These are phyloP conservation scores for Crithidia thermophila DNA, from an alignment of 208 protist genomes.

Conservation along the genomic window DNA sequence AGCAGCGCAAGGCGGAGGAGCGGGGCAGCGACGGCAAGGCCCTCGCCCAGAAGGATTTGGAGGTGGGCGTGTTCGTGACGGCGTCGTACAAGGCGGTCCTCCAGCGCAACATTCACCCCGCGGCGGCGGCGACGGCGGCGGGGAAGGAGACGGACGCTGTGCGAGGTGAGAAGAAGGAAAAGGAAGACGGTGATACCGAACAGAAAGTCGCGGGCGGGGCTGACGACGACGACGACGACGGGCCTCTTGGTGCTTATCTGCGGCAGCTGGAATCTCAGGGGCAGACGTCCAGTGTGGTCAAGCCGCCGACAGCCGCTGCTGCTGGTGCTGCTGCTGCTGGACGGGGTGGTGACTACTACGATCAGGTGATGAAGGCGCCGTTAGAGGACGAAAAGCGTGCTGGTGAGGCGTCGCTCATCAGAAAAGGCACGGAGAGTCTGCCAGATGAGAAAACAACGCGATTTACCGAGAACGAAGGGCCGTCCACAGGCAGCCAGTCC, in stretches of 20 bases:
- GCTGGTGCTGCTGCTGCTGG: background rate
- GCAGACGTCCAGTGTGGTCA: background rate
- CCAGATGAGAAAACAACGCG: too few species aligned
- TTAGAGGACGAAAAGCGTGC: slow-evolving; percentile 15
- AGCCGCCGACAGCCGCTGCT: background rate
- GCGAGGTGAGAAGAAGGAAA: background rate
- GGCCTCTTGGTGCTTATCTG: slow-evolving; percentile 54
- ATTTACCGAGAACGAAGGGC: too few species aligned
- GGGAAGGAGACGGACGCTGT: background rate
- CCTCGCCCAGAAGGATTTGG: slow-evolving; percentile 60
- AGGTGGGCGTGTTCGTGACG: slow-evolving; percentile 81
- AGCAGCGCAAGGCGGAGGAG: slow-evolving; percentile 51
- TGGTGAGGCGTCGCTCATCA: too few species aligned
- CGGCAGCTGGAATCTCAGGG: slow-evolving; percentile 31
- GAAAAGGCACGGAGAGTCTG: too few species aligned
- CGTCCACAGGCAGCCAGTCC: too few species aligned
- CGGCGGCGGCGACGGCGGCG: background rate
- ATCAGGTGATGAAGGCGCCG: slow-evolving; percentile 25
- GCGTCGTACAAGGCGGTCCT: slow-evolving; percentile 56
- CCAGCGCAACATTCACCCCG: slow-evolving; percentile 34
- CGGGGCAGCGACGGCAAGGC: slow-evolving; percentile 28
- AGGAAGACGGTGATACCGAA: background rate
- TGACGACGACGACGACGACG: slow-evolving; percentile 31
- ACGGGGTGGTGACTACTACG: slow-evolving; percentile 36
- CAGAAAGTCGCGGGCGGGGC: background rate